Base-by-base conservation (phyloP, 169 alveolate species). In the Plasmodium yoelii region DNA sequence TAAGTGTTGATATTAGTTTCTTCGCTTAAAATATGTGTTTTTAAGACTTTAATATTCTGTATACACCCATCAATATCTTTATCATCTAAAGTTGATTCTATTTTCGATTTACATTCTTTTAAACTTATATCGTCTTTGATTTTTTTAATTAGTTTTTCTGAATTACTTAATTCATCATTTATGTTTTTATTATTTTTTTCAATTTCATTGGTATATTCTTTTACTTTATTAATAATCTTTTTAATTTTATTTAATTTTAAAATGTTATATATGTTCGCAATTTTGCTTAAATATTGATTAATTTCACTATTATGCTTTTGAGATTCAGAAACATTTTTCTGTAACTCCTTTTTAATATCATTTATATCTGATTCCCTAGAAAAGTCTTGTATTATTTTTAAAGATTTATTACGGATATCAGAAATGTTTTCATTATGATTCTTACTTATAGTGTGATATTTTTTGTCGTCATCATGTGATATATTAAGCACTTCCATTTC, bases 61-160 rank as follows among this genome's bases (percentile, higher is more conserved):
- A 69, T 42, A 0, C 28, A 9, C 13, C 8, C 22, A 69, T 19
- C 15, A 22, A 69, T 22, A 42, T 69, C 47, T 47, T 47, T 60
- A 46, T 42, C 77, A 5, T 18, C 28, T 47, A 69, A 9, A n/a
- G 59, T 22, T 69, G 24, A 42, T 1, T 6, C n/a, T 9, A 69
- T 69, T 69, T 69, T 69, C 13, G 8, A 10, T 69, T 47, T 46
- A 42, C 47, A 34, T 44, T 2, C n/a, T 56, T 69, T 1, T 47
- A 28, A 56, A 69, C 12, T 42, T 46, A 42, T 6, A 19, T 18
- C 2, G 6, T 44, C 46, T 1, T 3, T 15, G 18, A 69, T 5
- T 2, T 4, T 7, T 15, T 46, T 8, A 12, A 69, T 19, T 24
- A 69, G 8, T 18, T 19, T 10, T 2, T 69, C 19, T 19, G 55